Evolutionary conservation across 1,139 yeast genomes (phyloP).

Genomic region (Blastobotrys elegans): DNA sequence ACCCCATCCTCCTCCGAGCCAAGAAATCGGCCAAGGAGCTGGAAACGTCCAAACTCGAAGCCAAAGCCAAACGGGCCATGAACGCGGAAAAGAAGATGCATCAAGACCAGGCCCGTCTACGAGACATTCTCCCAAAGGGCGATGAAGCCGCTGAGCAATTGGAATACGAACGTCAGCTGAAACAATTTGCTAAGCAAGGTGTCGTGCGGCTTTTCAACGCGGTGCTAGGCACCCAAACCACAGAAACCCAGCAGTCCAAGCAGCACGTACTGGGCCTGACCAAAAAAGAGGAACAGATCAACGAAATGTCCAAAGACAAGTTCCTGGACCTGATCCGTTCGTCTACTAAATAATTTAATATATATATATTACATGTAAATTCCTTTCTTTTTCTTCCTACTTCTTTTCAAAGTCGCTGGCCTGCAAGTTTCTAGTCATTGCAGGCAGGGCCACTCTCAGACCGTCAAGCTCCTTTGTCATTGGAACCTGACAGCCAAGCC

Average conservation of each 20-base stretch:
- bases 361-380: not conserved
- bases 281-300: conserved; percentile 54
- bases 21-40: conserved; percentile 60
- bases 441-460: conserved; percentile 90
- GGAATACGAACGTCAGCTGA: conserved; percentile 66
- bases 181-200: conserved; percentile 89
- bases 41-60: conserved; percentile 77
- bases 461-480: conserved; percentile 93
- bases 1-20: conserved; percentile 81
- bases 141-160: conserved; percentile 46
- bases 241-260: conserved; percentile 34
- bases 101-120: conserved; percentile 64
- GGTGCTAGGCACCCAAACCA: conserved; percentile 68
- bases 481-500: conserved; percentile 89
- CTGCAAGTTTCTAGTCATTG: conserved; percentile 93
- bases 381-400: conserved; percentile 1
- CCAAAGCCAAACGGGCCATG: conserved; percentile 70
- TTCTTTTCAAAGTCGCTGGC: conserved; percentile 57
- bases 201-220: conserved; percentile 91
- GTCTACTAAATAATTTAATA: not conserved
- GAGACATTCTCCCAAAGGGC: conserved; percentile 59
- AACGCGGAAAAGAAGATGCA: conserved; percentile 65
- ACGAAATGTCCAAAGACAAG: conserved; percentile 82
- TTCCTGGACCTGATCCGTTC: conserved; percentile 85
- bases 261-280: conserved; percentile 28